phyloP scores from a whole-genome alignment of 371 early-diverging fungal species.

The Nematocida parisii region DNA sequence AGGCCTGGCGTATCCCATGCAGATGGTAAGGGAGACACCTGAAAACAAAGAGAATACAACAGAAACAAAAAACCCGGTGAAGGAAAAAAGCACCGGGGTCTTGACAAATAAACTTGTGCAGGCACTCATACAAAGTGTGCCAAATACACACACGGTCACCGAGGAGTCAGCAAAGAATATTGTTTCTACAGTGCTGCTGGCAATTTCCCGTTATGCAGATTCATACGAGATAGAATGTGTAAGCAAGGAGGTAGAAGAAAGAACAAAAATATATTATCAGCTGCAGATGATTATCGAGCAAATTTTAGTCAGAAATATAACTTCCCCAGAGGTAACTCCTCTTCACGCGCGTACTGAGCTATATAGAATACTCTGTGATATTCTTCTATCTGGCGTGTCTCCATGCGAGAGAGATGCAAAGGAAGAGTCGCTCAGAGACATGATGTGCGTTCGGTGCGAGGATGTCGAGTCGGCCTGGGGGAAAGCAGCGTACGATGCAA shows the following conservation, averaged over 20 bases:
- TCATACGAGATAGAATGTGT: slow-evolving; percentile 2
- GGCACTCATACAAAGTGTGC: not conserved
- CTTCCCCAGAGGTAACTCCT: not conserved
- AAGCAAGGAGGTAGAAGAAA: not conserved
- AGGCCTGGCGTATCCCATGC: slow-evolving; percentile 42
- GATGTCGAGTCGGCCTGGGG: not conserved
- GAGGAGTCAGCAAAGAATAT: slow-evolving; percentile 3
- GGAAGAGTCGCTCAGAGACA: slow-evolving; percentile 18
- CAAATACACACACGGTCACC: not conserved
- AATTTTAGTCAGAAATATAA: not conserved
- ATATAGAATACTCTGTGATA: slow-evolving; percentile 27
- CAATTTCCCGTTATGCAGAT: not conserved
- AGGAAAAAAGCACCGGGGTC: not conserved
- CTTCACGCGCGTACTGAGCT: not conserved
- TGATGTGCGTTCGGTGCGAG: slow-evolving; percentile 28
- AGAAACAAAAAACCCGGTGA: not conserved
- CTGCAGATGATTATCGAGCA: slow-evolving; percentile 15
- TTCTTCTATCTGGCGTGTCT: slow-evolving; percentile 27
- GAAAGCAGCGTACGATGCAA: not conserved
- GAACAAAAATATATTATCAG: slow-evolving; percentile 7
- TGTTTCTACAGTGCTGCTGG: slow-evolving; percentile 3
- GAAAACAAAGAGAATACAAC: slow-evolving; percentile 1
- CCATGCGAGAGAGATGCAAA: slow-evolving; percentile 2
- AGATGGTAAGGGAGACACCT: not conserved
- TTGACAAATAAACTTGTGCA: not conserved